Conservation (phyloP, 306 rosid species). For the cucumber (Cucumis sativus) region DNA sequence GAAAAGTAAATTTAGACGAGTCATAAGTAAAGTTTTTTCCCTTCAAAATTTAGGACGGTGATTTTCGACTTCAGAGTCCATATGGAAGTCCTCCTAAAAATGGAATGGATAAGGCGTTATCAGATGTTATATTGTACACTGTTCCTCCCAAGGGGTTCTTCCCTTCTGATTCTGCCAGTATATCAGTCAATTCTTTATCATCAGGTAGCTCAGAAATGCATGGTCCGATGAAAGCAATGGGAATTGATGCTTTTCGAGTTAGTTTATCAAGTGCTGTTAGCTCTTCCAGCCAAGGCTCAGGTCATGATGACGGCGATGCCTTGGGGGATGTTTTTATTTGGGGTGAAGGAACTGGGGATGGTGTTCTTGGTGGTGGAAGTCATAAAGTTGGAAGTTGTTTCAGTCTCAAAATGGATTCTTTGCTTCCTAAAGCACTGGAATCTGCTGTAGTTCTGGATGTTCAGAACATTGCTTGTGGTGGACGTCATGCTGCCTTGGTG, state of each 20-base stretch:
- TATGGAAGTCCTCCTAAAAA: constrained; percentile 92
- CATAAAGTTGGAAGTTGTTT: constrained; percentile 60
- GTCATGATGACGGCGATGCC: constrained; percentile 99
- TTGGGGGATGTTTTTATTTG: constrained; percentile 95
- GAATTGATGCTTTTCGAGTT: constrained; percentile 93
- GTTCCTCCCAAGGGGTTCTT: constrained; percentile 88
- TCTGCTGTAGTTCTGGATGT: constrained; percentile 92
- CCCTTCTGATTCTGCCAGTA: constrained; percentile 89
- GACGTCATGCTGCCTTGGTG: constrained; percentile 86
- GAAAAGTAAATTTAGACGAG: constrained; percentile 9
- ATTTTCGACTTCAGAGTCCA: constrained; percentile 86
- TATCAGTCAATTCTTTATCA: constrained; percentile 82
- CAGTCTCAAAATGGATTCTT: constrained; percentile 69
- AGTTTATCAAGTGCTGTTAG: constrained; percentile 97
- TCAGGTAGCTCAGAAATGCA: constrained; percentile 97
- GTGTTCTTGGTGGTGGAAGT: constrained; percentile 86
- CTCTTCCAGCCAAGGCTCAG: constrained; percentile 99
- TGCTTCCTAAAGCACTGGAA: constrained; percentile 86
- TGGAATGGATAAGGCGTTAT: constrained; percentile 75
- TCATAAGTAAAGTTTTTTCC: constrained; percentile 7
- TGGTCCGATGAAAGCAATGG: constrained; percentile 82
- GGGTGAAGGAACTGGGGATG: constrained; percentile 98
- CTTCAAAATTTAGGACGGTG: constrained; percentile 52
- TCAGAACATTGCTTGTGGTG: constrained; percentile 92
- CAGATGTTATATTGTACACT: constrained; percentile 72